A percentile compares a stretch with the other conserved stretches of the same genome.
phyloP scores from a whole-genome alignment of 2,329 filamentous ascomycete species.

The Fonsecaea nubica region DNA sequence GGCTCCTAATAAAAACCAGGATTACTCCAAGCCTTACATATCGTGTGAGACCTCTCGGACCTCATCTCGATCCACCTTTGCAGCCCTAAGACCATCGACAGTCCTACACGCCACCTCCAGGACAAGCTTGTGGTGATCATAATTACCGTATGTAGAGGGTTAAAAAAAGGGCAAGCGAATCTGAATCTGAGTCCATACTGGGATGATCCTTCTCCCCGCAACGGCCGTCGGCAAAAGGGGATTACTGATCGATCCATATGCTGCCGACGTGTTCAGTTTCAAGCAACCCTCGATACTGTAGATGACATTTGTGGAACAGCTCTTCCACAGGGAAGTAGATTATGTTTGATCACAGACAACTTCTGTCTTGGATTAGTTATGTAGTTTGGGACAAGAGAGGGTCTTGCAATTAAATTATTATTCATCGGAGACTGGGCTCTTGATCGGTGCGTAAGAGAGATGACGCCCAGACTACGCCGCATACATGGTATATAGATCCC shows the following conservation, averaged over 20 bases:
- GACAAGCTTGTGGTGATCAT: not conserved
- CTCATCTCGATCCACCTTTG: not conserved
- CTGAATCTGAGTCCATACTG: not conserved
- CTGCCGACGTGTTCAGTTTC: not conserved
- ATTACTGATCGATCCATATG: constrained; percentile 1
- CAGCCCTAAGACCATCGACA: not conserved
- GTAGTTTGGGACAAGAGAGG: no score
- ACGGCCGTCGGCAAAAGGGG: not conserved
- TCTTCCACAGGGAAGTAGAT: no score
- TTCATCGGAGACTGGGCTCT: no score
- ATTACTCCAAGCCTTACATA: not conserved
- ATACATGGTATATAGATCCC: no score
- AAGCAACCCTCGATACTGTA: not conserved
- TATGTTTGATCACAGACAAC: not conserved
- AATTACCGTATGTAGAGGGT: not conserved
- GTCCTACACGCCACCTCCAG: not conserved
- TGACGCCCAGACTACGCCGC: no score
- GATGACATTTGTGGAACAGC: not conserved
- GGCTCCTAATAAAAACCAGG: not conserved
- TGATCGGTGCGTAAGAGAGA: no score
- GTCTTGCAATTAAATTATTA: no score
- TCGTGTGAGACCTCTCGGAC: not conserved
- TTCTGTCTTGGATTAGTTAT: not conserved
- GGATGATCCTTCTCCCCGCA: not conserved
- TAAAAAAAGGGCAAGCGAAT: not conserved